phyloP scores from a whole-genome alignment of 768 basidiomycete species.

The Calocybe gangraenosa region DNA sequence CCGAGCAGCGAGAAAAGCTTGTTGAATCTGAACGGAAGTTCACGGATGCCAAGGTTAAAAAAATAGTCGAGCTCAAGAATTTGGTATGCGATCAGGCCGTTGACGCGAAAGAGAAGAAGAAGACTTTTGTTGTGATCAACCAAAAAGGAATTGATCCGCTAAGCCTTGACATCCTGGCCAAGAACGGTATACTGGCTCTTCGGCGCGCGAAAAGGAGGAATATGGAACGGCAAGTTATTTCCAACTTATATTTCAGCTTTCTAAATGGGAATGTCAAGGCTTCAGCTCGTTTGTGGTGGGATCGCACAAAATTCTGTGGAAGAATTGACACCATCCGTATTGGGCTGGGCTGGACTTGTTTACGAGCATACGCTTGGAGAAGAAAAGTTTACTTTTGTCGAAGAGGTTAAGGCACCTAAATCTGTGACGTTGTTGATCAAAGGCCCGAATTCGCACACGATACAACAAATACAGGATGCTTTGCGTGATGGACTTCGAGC shows the following conservation, averaged over 20 bases:
- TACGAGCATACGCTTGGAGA: conserved; percentile 99
- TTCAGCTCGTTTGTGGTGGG: conserved; percentile 94
- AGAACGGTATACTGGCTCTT: conserved; percentile 93
- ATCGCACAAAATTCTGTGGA: conserved; percentile 97
- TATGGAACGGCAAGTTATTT: conserved; percentile 81
- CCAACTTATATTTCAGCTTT: conserved; percentile 24
- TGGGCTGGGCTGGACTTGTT: conserved; percentile 97
- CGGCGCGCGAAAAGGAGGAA: conserved; percentile 96
- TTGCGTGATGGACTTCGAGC: conserved; percentile 93
- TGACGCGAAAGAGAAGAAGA: conserved; percentile 73
- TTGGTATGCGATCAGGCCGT: conserved; percentile 92
- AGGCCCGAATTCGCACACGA: conserved; percentile 95
- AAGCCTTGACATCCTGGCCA: conserved; percentile 91
- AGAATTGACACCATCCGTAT: conserved; percentile 83
- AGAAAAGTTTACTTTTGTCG: conserved; percentile 97
- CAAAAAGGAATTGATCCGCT: conserved; percentile 99
- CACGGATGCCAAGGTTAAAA: conserved; percentile 90
- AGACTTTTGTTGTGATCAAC: conserved; percentile 93
- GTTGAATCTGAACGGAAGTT: conserved; percentile 96
- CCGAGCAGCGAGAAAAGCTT: conserved; percentile 97
- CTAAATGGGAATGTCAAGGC: conserved; percentile 22
- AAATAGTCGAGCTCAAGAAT: conserved; percentile 96
- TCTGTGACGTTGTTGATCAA: conserved; percentile 96
- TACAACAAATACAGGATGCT: conserved; percentile 96
- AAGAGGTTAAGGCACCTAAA: conserved; percentile 94